Conservation (phyloP, 2,329 filamentous ascomycete genomes). For the Fusarium staphyleae region DNA sequence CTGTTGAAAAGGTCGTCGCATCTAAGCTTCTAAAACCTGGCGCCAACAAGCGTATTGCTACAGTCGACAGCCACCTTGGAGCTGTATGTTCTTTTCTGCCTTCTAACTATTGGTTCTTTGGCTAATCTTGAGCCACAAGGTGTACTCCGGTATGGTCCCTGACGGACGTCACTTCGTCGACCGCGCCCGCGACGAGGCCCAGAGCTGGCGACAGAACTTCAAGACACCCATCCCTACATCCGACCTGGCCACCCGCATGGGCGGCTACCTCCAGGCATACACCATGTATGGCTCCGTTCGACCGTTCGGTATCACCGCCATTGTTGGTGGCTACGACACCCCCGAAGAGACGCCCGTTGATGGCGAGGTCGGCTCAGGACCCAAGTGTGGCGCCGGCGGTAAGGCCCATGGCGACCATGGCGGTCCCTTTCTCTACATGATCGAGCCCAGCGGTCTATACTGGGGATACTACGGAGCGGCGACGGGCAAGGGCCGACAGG, state of each 20-base stretch:
- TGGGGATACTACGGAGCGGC: conserved; percentile 99
- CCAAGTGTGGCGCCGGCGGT: conserved; percentile 80
- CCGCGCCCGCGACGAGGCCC: conserved; percentile 91
- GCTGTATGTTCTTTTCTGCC: conserved; percentile 69
- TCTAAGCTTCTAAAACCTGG: conserved; percentile 95
- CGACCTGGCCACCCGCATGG: conserved; percentile 90
- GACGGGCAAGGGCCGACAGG: conserved; percentile 94
- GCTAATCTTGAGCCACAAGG: conserved; percentile 53
- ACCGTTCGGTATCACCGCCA: conserved; percentile 95
- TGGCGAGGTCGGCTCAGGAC: conserved; percentile 86
- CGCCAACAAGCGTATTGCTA: conserved; percentile 97
- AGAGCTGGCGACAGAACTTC: conserved; percentile 90
- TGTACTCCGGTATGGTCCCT: conserved; percentile 91
- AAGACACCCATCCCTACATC: conserved; percentile 91
- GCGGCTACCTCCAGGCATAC: conserved; percentile 95
- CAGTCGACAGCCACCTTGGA: conserved; percentile 91
- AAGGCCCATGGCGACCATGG: conserved; percentile 79
- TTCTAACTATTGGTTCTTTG: neutral
- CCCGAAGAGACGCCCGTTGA: conserved; percentile 86
- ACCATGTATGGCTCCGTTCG: conserved; percentile 97
- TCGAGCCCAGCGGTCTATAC: conserved; percentile 95
- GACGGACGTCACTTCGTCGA: conserved; percentile 95
- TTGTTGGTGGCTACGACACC: conserved; percentile 91
- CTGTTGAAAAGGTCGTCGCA: conserved; percentile 93
- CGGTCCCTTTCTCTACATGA: conserved; percentile 96